Evolutionary conservation across 176 grass and related monocot genomes (phyloP).

Genomic region (Oryza meridionalis): DNA sequence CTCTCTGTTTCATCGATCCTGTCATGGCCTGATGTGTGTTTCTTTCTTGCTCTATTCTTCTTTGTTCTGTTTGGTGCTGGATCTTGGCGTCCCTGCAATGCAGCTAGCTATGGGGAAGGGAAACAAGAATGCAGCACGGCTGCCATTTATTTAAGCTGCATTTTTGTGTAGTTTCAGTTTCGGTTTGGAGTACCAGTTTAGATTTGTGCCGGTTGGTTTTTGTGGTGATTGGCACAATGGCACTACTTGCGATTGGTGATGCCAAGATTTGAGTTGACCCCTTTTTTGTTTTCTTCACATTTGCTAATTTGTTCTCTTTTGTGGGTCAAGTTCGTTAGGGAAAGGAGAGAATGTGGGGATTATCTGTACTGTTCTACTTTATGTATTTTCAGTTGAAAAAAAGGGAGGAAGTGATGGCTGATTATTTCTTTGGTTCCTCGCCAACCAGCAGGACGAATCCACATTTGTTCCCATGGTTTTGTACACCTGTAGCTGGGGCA

Average conservation of each 20-base stretch:
- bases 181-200: background rate
- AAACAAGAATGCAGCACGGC: background rate
- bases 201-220: background rate
- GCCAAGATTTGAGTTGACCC: constrained; percentile 58
- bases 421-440: constrained; percentile 37
- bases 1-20: background rate
- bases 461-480: constrained; percentile 9
- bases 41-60: background rate
- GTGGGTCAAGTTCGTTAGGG: constrained; percentile 26
- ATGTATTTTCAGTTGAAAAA: constrained; percentile 33
- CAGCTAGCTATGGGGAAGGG: background rate
- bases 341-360: constrained; percentile 41
- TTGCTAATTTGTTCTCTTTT: constrained; percentile 38
- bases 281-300: constrained; percentile 33
- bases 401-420: constrained; percentile 24
- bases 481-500: background rate
- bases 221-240: constrained; percentile 17
- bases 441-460: background rate
- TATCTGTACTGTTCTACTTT: constrained; percentile 48
- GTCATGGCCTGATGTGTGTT: background rate
- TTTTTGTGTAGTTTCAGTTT: too few relatives aligned
- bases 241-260: background rate
- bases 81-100: constrained; percentile 40
- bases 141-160: background rate
- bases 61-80: background rate